These are phyloP conservation scores for Diatrype stigma DNA, from an alignment of 2,329 filamentous ascomycete species.

Conservation along the genomic window DNA sequence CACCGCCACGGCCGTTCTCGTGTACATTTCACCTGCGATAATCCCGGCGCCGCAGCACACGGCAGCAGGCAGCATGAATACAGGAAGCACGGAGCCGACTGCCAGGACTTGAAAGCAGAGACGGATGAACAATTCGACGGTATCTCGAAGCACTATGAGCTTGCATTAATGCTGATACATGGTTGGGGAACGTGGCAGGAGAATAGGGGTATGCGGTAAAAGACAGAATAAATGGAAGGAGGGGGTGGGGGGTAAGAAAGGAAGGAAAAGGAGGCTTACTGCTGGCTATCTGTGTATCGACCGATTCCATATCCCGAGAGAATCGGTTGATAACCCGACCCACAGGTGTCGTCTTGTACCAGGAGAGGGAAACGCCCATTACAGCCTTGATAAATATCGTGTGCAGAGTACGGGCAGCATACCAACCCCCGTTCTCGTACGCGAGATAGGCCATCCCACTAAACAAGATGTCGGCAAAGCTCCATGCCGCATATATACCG, in stretches of 20 bases:
- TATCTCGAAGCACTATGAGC: conserved; percentile 36
- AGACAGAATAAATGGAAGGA: too few species aligned
- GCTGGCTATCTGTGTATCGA: conserved; percentile 44
- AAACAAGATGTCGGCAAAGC: conserved; percentile 38
- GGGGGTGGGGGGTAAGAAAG: too few species aligned
- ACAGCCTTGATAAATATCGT: conserved; percentile 47
- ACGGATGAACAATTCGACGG: conserved; percentile 34
- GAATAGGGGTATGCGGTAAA: too few species aligned
- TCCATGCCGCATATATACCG: conserved; percentile 46
- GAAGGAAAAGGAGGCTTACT: too few species aligned
- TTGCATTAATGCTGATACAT: too few species aligned
- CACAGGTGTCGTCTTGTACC: conserved; percentile 52
- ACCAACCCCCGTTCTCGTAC: conserved; percentile 54
- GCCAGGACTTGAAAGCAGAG: conserved; percentile 33
- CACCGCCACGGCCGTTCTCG: conserved; percentile 37
- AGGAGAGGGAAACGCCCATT: conserved; percentile 50
- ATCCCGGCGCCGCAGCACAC: conserved; percentile 34
- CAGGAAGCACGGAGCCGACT: conserved; percentile 38
- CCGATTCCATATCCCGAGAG: conserved; percentile 52
- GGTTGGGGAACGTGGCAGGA: too few species aligned
- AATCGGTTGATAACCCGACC: conserved; percentile 53
- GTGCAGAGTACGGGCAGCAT: conserved; percentile 50
- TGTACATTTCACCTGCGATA: conserved; percentile 40
- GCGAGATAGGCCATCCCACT: conserved; percentile 39
- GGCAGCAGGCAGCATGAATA: conserved; percentile 39